Conservation (phyloP, 2,329 filamentous ascomycete species). For the Fusarium sp. region DNA sequence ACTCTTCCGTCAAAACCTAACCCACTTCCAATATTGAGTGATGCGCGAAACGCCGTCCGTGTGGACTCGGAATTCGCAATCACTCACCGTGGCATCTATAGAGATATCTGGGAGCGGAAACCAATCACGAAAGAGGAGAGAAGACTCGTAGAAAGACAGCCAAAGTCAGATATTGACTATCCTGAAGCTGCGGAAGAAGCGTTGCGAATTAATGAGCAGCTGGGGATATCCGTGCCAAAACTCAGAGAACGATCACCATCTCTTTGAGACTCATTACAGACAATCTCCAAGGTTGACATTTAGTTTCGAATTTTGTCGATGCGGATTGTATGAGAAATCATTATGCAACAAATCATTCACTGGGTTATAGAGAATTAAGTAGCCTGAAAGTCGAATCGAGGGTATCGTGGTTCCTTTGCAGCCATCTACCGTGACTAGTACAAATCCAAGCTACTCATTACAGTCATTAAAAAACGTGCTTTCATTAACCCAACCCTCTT, state of each 20-base stretch:
- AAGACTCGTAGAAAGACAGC: background rate
- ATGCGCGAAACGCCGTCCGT: conserved; percentile 4
- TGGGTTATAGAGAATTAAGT: no score
- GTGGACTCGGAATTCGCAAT: conserved; percentile 20
- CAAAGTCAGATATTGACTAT: conserved; percentile 17
- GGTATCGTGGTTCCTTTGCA: no score
- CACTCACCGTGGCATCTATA: conserved; percentile 10
- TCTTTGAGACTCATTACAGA: background rate
- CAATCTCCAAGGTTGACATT: background rate
- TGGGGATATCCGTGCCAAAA: background rate
- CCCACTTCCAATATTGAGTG: conserved; percentile 18
- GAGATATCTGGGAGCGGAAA: conserved; percentile 36
- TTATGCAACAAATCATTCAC: no score
- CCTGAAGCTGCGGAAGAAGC: conserved; percentile 9
- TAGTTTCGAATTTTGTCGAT: no score
- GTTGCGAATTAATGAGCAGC: background rate
- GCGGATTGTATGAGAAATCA: no score
- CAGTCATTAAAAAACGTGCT: background rate
- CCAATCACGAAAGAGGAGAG: conserved; percentile 12
- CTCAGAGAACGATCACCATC: background rate
- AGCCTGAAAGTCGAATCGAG: no score
- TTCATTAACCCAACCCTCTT: conserved; percentile 37
- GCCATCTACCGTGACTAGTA: no score
- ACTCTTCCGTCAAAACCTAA: background rate
- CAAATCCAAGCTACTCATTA: no score